Conservation (phyloP, 306 rosid species). For the Aeschynomene evenia region DNA sequence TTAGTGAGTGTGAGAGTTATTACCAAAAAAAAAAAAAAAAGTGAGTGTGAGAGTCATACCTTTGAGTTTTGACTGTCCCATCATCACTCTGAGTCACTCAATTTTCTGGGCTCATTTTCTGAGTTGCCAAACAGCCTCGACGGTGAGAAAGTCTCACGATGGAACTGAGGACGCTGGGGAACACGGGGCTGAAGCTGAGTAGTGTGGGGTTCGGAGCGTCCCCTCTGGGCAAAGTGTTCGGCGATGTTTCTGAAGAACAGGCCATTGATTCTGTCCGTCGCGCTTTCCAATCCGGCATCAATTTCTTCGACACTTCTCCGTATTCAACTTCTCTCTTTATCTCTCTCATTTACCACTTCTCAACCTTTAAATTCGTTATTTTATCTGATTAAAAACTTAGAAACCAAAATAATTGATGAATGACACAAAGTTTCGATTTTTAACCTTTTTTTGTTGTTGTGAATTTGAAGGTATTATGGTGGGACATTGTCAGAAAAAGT, state of each 20-base stretch:
- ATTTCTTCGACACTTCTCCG: conserved; percentile 97
- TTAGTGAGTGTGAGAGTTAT: no score
- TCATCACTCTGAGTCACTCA: not conserved
- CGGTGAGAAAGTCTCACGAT: not conserved
- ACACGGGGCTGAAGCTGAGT: conserved; percentile 83
- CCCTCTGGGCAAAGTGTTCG: conserved; percentile 90
- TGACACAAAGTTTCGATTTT: not conserved
- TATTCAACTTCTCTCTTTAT: conserved; percentile 13
- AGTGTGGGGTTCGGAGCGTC: conserved; percentile 89
- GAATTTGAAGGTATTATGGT: conserved; percentile 65
- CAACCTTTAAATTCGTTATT: not conserved
- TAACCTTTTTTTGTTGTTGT: not conserved
- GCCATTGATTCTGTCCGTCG: conserved; percentile 72
- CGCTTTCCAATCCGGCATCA: conserved; percentile 79
- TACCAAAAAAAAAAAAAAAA: no score
- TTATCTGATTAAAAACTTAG: no score
- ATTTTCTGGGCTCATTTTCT: no score
- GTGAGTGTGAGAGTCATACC: no score
- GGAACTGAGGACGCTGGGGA: conserved; percentile 69
- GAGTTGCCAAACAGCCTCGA: not conserved
- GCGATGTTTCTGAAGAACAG: conserved; percentile 61
- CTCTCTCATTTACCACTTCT: not conserved
- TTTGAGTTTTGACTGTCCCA: no score
- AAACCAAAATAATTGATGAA: not conserved
- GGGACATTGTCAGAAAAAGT: conserved; percentile 77